phyloP scores from a whole-genome alignment of 805 yeast species.

The Maudiozyma saulgeensis region DNA sequence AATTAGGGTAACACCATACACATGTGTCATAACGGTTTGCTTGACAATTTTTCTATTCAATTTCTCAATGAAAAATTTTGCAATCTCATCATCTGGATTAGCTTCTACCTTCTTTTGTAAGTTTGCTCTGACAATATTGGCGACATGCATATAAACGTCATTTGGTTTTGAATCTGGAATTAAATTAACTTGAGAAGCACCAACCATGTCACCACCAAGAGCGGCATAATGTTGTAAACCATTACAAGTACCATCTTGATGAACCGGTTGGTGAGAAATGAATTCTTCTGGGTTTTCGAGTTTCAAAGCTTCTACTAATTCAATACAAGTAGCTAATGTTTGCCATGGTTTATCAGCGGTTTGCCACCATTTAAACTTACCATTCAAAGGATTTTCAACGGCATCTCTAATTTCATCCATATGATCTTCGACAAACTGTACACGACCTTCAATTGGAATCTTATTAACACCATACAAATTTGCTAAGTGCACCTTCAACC shows the following conservation, averaged over 20 bases:
- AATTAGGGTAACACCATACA: conserved; percentile 88
- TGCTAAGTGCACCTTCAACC: conserved; percentile 71
- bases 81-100: conserved; percentile 40
- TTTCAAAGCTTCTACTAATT: conserved; percentile 50
- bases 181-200: conserved; percentile 72
- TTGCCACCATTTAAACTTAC: conserved; percentile 54
- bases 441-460: conserved; percentile 56
- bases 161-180: conserved; percentile 64
- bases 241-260: conserved; percentile 82
- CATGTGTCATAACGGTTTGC: conserved; percentile 97
- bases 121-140: conserved; percentile 48
- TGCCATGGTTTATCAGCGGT: conserved; percentile 81
- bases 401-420: conserved; percentile 45
- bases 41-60: conserved; percentile 83
- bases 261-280: conserved; percentile 67
- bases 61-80: conserved; percentile 43
- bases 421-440: conserved; percentile 47
- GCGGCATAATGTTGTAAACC: conserved; percentile 86
- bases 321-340: conserved; percentile 60
- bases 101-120: conserved; percentile 44
- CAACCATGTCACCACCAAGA: conserved; percentile 74
- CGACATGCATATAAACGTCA: conserved; percentile 68
- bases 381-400: conserved; percentile 53
- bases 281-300: conserved; percentile 55
- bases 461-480: conserved; percentile 71